phyloP scores from a whole-genome alignment of 2,329 filamentous ascomycete genomes.

The Coniella lustricola region DNA sequence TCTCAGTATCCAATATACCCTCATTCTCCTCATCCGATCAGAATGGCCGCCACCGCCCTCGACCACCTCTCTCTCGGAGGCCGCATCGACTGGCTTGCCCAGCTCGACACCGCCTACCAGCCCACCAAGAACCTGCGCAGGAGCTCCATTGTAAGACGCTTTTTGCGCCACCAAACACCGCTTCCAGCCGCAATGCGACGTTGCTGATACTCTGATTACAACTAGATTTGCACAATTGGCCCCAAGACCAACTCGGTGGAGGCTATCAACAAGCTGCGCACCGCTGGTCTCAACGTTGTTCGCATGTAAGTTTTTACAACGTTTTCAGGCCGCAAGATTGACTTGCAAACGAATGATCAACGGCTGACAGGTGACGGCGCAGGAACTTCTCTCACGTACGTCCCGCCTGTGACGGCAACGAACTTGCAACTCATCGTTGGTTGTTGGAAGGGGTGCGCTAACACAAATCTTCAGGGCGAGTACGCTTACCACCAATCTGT shows the following conservation, averaged over 20 bases:
- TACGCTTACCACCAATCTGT: constrained; percentile 97
- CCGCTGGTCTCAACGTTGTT: constrained; percentile 90
- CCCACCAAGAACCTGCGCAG: constrained; percentile 88
- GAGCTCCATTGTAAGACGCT: constrained; percentile 62
- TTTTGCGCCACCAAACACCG: neutral
- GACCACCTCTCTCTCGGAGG: constrained; percentile 78
- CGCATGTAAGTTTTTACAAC: constrained; percentile 67
- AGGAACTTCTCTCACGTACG: constrained; percentile 18
- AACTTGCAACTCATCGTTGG: neutral
- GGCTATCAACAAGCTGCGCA: constrained; percentile 91
- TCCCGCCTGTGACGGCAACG: neutral
- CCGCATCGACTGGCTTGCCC: constrained; percentile 58
- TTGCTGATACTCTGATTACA: constrained; percentile 2
- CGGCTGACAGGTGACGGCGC: constrained; percentile 1
- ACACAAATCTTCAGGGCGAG: constrained; percentile 46
- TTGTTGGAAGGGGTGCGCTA: too few species aligned
- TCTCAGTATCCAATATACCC: neutral
- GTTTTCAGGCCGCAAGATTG: neutral
- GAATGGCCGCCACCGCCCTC: constrained; percentile 60
- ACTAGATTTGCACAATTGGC: constrained; percentile 85
- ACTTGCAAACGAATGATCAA: neutral
- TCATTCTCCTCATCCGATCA: constrained; percentile 21
- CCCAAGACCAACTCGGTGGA: constrained; percentile 98
- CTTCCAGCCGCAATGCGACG: neutral
- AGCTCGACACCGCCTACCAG: constrained; percentile 80